Evolutionary conservation across 2,329 filamentous ascomycete genomes (phyloP).

Genomic region (Pseudodiploospora longispora): DNA sequence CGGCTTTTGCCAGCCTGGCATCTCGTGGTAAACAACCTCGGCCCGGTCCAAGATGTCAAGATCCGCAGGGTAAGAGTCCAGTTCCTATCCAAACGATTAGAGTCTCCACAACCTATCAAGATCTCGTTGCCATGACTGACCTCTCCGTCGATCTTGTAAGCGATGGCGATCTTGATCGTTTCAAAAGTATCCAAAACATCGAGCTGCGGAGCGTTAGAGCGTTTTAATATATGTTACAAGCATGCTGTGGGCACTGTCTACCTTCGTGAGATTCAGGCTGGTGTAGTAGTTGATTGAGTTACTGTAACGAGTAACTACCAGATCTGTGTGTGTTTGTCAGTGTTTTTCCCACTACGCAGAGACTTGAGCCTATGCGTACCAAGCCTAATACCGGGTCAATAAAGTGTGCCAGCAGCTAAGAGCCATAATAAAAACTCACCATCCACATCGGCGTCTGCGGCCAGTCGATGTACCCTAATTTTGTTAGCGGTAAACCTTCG

Average conservation of each 20-base stretch:
- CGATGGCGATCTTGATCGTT: slow-evolving; percentile 65
- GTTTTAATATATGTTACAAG: neutral
- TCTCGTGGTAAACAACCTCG: slow-evolving; percentile 59
- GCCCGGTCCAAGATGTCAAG: slow-evolving; percentile 47
- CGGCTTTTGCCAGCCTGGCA: slow-evolving; percentile 61
- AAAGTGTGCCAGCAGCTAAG: slow-evolving; percentile 12
- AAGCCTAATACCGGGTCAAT: slow-evolving; percentile 18
- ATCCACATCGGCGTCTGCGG: slow-evolving; percentile 51
- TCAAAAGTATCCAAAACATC: slow-evolving; percentile 62
- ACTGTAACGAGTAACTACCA: no score
- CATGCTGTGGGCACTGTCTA: slow-evolving; percentile 4
- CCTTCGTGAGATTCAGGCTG: slow-evolving; percentile 48
- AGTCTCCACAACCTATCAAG: slow-evolving; percentile 16
- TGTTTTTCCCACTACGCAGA: no score
- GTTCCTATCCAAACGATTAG: slow-evolving; percentile 16
- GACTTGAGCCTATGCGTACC: slow-evolving; percentile 11
- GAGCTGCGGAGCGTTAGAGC: slow-evolving; percentile 22
- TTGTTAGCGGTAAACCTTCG: neutral
- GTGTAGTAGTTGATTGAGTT: slow-evolving; percentile 56
- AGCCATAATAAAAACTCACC: slow-evolving; percentile 19
- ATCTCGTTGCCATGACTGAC: slow-evolving; percentile 12
- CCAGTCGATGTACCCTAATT: slow-evolving; percentile 41
- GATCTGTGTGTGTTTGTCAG: no score
- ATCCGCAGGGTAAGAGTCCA: slow-evolving; percentile 56
- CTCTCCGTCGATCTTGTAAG: slow-evolving; percentile 46